Evolutionary conservation across 768 basidiomycete genomes (phyloP), one percentile per base, ranked within the genome.

Genomic region (Omphalotus guepiniiformis): DNA sequence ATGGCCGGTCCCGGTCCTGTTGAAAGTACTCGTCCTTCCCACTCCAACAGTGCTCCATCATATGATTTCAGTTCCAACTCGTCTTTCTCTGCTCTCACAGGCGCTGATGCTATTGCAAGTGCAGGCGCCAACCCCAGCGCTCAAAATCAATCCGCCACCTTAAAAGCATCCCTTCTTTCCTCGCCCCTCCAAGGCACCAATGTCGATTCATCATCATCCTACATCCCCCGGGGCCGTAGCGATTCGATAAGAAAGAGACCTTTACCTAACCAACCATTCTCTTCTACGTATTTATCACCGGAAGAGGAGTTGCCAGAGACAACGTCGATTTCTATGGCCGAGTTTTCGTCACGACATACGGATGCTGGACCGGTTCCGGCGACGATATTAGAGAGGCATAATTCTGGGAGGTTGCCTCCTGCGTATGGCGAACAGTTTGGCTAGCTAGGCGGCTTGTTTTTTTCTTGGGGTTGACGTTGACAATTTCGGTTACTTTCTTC

Each of bases 391-490:
- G 51, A 54, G 22, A 44, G 56, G 12, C 48, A 47, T 16, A 21
- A 53, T 26, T 53, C 51, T 15, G 58, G 56, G 32, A 43, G 58
- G 35, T 37, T 57, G 39, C 58, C 58, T 23, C 58, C 58, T 39
- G 57, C 57, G 32, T 56, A 58, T 53, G 57, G 57, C 28, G 57
- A 58, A 12, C 53, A 50, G 48, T 21, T 50, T 16, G 46, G 30
- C n/a, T 32, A 32, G 30, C 9, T 9, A 32, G 30, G n/a, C 9
- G 30, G 30, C 9, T 9, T 32, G 9, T 32, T 32, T 9, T 32
- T 32, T 32, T 32, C n/a, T 9, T 9, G 26, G 28, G 50, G 39
- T n/a, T n/a, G n/a, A n/a, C n/a, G n/a, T n/a, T n/a, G n/a, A n/a
- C n/a, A n/a, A n/a, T n/a, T n/a, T n/a, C n/a, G n/a, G n/a, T n/a